These are phyloP conservation scores for Lasiosphaeria miniovina DNA, from an alignment of 495 filamentous ascomycete species.

Conservation along the genomic window DNA sequence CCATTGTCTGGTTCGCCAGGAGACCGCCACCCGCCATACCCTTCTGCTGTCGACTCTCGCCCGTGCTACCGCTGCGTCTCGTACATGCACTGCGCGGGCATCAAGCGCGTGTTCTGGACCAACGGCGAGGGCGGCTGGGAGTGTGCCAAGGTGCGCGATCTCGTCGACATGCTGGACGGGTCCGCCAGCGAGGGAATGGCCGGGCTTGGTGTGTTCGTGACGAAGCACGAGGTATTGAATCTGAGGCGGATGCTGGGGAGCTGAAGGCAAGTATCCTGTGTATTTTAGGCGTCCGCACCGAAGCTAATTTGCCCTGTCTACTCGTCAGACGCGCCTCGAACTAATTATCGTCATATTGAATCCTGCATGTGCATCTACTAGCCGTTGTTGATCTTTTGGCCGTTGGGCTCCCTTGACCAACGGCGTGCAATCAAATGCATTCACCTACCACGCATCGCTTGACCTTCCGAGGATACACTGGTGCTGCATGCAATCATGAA, in stretches of 20 bases:
- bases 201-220: conserved; percentile 40
- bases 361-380: too few species aligned
- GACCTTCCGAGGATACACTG: too few species aligned
- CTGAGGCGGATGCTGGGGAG: conserved; percentile 25
- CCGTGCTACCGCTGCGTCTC: conserved; percentile 52
- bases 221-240: conserved; percentile 51
- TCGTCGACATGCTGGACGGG: conserved; percentile 43
- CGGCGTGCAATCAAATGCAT: too few species aligned
- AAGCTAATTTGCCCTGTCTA: too few species aligned
- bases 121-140: conserved; percentile 47
- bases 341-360: too few species aligned
- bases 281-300: too few species aligned
- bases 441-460: too few species aligned
- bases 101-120: conserved; percentile 55
- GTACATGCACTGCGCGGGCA: conserved; percentile 50
- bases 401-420: too few species aligned
- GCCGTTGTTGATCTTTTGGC: too few species aligned
- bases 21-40: conserved; percentile 1
- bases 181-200: conserved; percentile 10
- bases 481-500: too few species aligned
- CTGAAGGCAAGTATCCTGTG: too few species aligned
- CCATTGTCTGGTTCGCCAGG: neutral
- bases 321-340: too few species aligned
- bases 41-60: conserved; percentile 31
- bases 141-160: conserved; percentile 47